Evolutionary conservation across 73 alveolate genomes (phyloP).

Genomic region (Urostyla sp.): DNA sequence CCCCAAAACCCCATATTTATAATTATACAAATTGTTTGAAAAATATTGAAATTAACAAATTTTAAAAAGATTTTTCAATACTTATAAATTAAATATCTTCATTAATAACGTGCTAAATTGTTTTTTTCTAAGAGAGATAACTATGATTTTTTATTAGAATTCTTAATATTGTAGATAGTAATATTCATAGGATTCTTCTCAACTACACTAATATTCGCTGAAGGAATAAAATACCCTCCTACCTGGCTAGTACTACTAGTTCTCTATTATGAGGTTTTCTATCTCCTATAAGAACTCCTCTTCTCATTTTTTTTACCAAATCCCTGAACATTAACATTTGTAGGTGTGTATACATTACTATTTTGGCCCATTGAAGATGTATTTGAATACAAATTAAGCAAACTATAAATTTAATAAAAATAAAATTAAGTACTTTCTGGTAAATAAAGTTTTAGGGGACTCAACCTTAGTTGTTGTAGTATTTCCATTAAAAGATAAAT

Average conservation of each 20-base stretch:
- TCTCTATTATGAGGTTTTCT: background rate
- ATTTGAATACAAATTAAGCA: too few species aligned
- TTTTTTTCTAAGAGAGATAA: too few species aligned
- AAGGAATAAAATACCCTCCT: slow-evolving; percentile 31
- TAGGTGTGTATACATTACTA: background rate
- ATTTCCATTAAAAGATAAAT: background rate
- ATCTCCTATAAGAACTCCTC: background rate
- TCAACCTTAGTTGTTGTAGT: too few species aligned
- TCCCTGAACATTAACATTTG: background rate
- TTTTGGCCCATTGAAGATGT: background rate
- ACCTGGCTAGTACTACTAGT: background rate
- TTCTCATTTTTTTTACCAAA: background rate
- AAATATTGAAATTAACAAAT: too few species aligned
- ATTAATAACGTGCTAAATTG: too few species aligned
- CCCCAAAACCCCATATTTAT: too few species aligned
- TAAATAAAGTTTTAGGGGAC: slow-evolving; percentile 21
- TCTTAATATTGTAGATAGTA: slow-evolving; percentile 18
- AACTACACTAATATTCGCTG: slow-evolving; percentile 25
- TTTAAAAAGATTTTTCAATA: too few species aligned
- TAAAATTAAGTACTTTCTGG: slow-evolving; percentile 27
- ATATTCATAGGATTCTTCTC: slow-evolving; percentile 61
- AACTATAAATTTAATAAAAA: background rate
- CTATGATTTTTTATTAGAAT: too few species aligned
- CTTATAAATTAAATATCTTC: too few species aligned
- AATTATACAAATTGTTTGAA: too few species aligned